Evolutionary conservation across 177 flowering plant genomes (phyloP).

Genomic region (Vitis hybrid): DNA sequence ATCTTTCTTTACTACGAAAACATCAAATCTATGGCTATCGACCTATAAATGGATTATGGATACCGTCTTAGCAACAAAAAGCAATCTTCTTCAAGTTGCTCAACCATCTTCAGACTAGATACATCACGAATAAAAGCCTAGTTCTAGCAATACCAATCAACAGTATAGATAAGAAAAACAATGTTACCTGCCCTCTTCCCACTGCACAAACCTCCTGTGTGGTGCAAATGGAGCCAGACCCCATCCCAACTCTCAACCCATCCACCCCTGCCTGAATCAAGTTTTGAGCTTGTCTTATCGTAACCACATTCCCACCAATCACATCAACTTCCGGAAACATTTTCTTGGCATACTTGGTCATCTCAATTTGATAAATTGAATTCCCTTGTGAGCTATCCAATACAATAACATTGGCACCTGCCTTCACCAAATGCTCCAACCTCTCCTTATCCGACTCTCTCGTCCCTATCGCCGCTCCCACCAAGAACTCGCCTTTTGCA

Average conservation of each 20-base stretch:
- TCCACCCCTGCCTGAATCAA: constrained; percentile 90
- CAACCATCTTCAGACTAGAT: too few relatives aligned
- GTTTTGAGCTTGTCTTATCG: constrained; percentile 74
- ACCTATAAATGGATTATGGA: too few relatives aligned
- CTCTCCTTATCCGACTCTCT: constrained; percentile 86
- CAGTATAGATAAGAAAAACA: not conserved
- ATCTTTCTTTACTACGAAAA: too few relatives aligned
- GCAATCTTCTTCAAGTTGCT: too few relatives aligned
- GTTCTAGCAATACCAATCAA: too few relatives aligned
- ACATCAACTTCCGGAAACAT: constrained; percentile 73
- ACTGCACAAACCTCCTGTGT: constrained; percentile 98
- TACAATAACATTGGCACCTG: constrained; percentile 73
- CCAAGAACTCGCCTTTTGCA: constrained; percentile 69
- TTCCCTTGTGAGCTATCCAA: constrained; percentile 97
- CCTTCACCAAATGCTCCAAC: constrained; percentile 82
- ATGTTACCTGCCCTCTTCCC: constrained; percentile 89
- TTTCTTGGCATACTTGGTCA: constrained; percentile 79
- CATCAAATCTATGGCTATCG: too few relatives aligned
- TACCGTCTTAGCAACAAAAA: too few relatives aligned
- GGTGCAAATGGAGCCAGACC: constrained; percentile 96
- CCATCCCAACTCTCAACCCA: constrained; percentile 96
- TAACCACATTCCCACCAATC: constrained; percentile 92
- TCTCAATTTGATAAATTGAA: constrained; percentile 84
- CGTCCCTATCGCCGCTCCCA: constrained; percentile 93
- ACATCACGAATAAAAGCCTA: too few relatives aligned